These are phyloP conservation scores for Talaromyces atroroseus DNA, from an alignment of 2,329 filamentous ascomycete genomes.

Conservation along the genomic window DNA sequence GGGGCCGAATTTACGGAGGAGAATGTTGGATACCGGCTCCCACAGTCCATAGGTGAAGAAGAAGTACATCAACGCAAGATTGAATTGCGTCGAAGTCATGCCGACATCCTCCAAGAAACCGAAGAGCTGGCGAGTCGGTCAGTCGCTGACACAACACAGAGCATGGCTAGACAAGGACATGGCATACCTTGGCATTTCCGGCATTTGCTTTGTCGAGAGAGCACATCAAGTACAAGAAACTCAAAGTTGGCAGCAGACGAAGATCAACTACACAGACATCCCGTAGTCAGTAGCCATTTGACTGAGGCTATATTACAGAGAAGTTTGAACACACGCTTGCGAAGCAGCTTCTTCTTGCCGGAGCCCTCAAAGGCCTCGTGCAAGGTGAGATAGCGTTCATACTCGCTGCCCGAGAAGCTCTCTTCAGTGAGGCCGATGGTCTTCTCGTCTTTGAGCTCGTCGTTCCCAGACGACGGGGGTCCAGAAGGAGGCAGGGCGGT, in stretches of 20 bases:
- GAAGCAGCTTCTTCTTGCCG: slow-evolving; percentile 2
- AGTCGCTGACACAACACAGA: too few relatives aligned
- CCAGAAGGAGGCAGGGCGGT: not conserved
- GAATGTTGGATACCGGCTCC: slow-evolving; percentile 21
- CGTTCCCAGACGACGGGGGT: not conserved
- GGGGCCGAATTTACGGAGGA: slow-evolving; percentile 38
- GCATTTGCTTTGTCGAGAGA: slow-evolving; percentile 71
- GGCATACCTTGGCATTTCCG: slow-evolving; percentile 63
- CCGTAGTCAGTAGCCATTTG: too few relatives aligned
- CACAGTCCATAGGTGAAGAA: slow-evolving; percentile 22
- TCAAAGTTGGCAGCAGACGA: slow-evolving; percentile 59
- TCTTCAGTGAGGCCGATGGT: not conserved
- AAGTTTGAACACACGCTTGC: not conserved
- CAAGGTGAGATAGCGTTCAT: not conserved
- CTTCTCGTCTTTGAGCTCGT: not conserved
- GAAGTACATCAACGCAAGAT: slow-evolving; percentile 41
- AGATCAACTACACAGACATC: slow-evolving; percentile 54
- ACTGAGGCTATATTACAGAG: not conserved
- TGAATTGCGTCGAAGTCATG: slow-evolving; percentile 62
- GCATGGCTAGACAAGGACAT: not conserved
- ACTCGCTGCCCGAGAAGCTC: slow-evolving; percentile 2
- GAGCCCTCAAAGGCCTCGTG: not conserved
- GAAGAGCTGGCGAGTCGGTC: too few relatives aligned
- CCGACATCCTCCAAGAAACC: slow-evolving; percentile 59
- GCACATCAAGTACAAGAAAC: slow-evolving; percentile 64